Evolutionary conservation across 208 protist species (phyloP), one percentile per base, ranked within the genome.

Genomic region (Acanthamoeba lugdunensis): DNA sequence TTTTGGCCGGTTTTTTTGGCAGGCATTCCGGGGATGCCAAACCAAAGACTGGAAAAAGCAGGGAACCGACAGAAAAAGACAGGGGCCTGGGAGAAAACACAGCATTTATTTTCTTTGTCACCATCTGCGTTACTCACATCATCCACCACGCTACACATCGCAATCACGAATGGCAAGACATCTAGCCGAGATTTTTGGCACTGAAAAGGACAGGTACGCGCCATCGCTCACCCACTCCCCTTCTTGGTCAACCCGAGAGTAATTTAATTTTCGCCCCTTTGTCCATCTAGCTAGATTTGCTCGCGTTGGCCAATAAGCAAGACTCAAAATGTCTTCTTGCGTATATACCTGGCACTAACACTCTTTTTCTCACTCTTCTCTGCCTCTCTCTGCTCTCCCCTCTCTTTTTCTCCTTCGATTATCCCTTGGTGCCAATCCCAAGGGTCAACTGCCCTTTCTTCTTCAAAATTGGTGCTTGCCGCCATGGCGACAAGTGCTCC

Each of bases 391-490:
- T 54, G 14, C 54, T 1, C 4, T 1, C 9, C 73, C 1, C 23
- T 82, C 37, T 25, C 23, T 54, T 14, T 13, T 52, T 52, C 73
- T 9, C 25, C 30, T 9, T 79, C 30, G 30, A 69, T 28, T 79
- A 7, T 79, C 37, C n/a, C 79, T 63, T 87, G 45, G 79, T 21
- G n/a, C n/a, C 45, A 41, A 28, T 41, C 50, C 2, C 21, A 50
- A 93, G 88, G 33, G 93, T 94, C 33, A 94, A 94, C 63, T 94
- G 93, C 63, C 95, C 95, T 28, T 96, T 96, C 73, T 96, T 93
- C 67, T 96, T 95, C 94, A 96, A 96, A 69, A 96, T 96, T 88
- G 95, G 95, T 21, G 95, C 95, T n/a, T 96, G 95, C 95, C 94
- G 95, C 69, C 95, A 96, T 85, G 95, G 95, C 41, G 95, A 96